phyloP scores from a whole-genome alignment of 2,329 filamentous ascomycete species.

The Cladobotryum mycophilum region DNA sequence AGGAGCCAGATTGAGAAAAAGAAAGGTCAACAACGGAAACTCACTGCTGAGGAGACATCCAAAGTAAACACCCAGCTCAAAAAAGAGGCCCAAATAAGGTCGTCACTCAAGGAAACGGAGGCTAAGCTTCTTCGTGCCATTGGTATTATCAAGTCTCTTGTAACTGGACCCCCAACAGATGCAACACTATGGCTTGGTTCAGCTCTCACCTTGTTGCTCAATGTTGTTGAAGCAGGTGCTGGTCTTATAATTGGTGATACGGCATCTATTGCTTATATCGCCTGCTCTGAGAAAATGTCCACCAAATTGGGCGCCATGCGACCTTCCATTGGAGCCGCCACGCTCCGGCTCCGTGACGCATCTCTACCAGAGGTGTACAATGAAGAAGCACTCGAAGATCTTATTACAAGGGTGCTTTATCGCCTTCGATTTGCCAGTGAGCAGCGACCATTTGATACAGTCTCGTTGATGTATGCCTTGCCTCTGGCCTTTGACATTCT shows the following conservation, averaged over 20 bases:
- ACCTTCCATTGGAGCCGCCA: constrained; percentile 81
- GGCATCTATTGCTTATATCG: constrained; percentile 71
- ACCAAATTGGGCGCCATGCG: constrained; percentile 68
- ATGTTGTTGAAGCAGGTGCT: constrained; percentile 72
- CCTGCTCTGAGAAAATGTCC: constrained; percentile 70
- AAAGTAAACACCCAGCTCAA: constrained; percentile 88
- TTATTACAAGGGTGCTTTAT: constrained; percentile 85
- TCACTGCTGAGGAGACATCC: constrained; percentile 78
- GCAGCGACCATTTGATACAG: constrained; percentile 85
- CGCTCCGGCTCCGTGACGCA: constrained; percentile 70
- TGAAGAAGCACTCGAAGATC: constrained; percentile 73
- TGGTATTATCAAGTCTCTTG: constrained; percentile 76
- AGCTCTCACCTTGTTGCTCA: constrained; percentile 67
- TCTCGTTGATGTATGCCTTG: constrained; percentile 81
- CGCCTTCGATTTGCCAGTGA: constrained; percentile 84
- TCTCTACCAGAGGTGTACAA: constrained; percentile 66
- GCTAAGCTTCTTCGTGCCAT: constrained; percentile 73
- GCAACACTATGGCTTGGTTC: constrained; percentile 81
- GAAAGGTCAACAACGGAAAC: constrained; percentile 84
- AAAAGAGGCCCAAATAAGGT: constrained; percentile 76
- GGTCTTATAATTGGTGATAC: constrained; percentile 74
- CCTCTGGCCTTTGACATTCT: constrained; percentile 77
- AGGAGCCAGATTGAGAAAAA: constrained; percentile 83
- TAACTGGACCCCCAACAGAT: constrained; percentile 82
- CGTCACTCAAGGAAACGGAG: constrained; percentile 62